Conservation (phyloP, 345 rosid species). For the Citrus maxima region DNA sequence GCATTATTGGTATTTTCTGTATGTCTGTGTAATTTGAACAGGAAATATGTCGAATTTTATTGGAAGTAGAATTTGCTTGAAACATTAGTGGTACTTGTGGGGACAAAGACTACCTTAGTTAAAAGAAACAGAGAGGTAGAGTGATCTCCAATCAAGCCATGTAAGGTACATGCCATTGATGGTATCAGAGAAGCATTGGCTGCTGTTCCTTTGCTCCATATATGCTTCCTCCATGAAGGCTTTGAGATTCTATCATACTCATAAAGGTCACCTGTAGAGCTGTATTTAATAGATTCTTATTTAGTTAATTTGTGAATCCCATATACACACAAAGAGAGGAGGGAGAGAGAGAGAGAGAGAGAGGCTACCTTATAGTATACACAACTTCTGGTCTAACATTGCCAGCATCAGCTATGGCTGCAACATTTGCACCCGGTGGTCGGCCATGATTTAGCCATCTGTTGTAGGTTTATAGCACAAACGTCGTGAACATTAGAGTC, state of each 20-base stretch:
- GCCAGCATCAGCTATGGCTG: slow-evolving; percentile 52
- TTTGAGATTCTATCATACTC: slow-evolving; percentile 55
- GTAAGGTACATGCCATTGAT: slow-evolving; percentile 37
- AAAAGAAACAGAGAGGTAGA: slow-evolving; percentile 56
- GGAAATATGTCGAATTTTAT: neutral
- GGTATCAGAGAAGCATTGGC: slow-evolving; percentile 38
- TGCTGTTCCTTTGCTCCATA: slow-evolving; percentile 38
- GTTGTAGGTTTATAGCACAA: slow-evolving; percentile 35
- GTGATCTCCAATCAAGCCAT: slow-evolving; percentile 44
- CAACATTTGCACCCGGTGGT: slow-evolving; percentile 66
- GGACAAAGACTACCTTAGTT: slow-evolving; percentile 46
- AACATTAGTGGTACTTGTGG: neutral
- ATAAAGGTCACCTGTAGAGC: slow-evolving; percentile 64
- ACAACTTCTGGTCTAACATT: slow-evolving; percentile 45
- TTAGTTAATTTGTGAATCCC: slow-evolving; percentile 3
- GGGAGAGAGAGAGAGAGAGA: neutral
- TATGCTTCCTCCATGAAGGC: slow-evolving; percentile 78
- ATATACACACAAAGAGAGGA: neutral
- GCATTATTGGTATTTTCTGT: neutral
- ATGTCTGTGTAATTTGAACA: neutral
- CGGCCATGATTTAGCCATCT: slow-evolving; percentile 68
- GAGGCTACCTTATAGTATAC: slow-evolving; percentile 52
- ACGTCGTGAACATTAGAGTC: slow-evolving; percentile 25
- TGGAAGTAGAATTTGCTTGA: neutral
- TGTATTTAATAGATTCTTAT: slow-evolving; percentile 26